Conservation (phyloP, 805 yeast genomes). For the Pichia californica region DNA sequence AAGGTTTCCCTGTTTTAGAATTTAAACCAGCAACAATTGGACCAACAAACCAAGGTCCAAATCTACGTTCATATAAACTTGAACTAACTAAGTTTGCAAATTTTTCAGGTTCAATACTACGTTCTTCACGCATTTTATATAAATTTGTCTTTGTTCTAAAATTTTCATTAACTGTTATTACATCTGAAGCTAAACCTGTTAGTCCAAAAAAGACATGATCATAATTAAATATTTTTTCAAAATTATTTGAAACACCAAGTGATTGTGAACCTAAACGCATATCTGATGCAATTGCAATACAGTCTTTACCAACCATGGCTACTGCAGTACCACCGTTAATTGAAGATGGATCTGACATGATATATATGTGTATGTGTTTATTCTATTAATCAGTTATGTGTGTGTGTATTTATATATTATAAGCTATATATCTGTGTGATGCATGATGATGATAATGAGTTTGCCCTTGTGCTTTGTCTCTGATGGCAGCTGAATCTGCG, state of each 20-base stretch:
- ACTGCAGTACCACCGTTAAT: slow-evolving; percentile 93
- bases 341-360: slow-evolving; percentile 74
- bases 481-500: too few relatives aligned
- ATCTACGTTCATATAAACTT: slow-evolving; percentile 82
- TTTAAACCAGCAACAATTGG: slow-evolving; percentile 95
- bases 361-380: background rate
- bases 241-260: slow-evolving; percentile 83
- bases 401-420: too few relatives aligned
- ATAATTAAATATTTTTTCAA: slow-evolving; percentile 84
- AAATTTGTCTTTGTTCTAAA: slow-evolving; percentile 82
- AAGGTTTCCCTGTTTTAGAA: slow-evolving; percentile 77
- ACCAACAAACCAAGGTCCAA: slow-evolving; percentile 95
- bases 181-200: slow-evolving; percentile 95
- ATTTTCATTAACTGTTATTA: slow-evolving; percentile 72
- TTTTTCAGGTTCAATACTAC: slow-evolving; percentile 86
- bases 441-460: too few relatives aligned
- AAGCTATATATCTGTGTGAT: too few relatives aligned
- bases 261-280: slow-evolving; percentile 91
- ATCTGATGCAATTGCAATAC: slow-evolving; percentile 97
- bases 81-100: slow-evolving; percentile 90
- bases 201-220: slow-evolving; percentile 86
- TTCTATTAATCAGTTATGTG: background rate
- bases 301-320: slow-evolving; percentile 97
- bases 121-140: slow-evolving; percentile 86
- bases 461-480: too few relatives aligned